Base-by-base conservation (phyloP, 2,329 filamentous ascomycete genomes). In the Colletotrichum sp. region DNA sequence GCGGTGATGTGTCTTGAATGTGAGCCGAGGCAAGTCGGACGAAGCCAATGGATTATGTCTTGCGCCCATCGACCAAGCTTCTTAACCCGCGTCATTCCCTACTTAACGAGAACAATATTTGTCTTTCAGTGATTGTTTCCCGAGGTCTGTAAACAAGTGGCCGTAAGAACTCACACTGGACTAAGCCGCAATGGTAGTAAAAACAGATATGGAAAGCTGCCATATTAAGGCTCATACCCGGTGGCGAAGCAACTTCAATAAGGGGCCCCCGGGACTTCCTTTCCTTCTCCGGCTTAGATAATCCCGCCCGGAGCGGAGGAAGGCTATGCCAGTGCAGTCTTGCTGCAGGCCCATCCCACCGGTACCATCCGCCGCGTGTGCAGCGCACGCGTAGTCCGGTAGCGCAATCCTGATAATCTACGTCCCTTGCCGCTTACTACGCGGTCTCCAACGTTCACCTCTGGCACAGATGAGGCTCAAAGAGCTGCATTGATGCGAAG, bases 31-130 rank as follows among this genome's bases (percentile, higher is more conserved):
- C 44, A 22, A 52, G n/a, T 22, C 5, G n/a, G 10, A 13, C 1
- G n/a, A 52, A 52, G 10, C 2, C 0, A 1, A 22, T n/a, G 44
- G n/a, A 12, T 7, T 13, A 0, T 52, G 0, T 52, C 4, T 22
- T 0, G 44, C 1, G n/a, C 10, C n/a, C 39, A 44, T 44, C 18
- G 0, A 18, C 36, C 39, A 48, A n/a, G 39, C 13, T 8, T n/a
- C 16, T 18, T 16, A n/a, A 15, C 13, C 32, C 2, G 18, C 16
- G 39, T n/a, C 39, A 48, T 3, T 48, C 6, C 3, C n/a, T n/a
- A 52, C 3, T 22, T 3, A 13, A 52, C n/a, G 2, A 2, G n/a
- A 0, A 52, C n/a, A 52, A 13, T 13, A 6, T 22, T 52, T 13
- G 1, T 3, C 10, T 52, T 22, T 52, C 44, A 6, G 44, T 52